Conservation (phyloP, 768 basidiomycete genomes). For the Amylocystis lapponica region DNA sequence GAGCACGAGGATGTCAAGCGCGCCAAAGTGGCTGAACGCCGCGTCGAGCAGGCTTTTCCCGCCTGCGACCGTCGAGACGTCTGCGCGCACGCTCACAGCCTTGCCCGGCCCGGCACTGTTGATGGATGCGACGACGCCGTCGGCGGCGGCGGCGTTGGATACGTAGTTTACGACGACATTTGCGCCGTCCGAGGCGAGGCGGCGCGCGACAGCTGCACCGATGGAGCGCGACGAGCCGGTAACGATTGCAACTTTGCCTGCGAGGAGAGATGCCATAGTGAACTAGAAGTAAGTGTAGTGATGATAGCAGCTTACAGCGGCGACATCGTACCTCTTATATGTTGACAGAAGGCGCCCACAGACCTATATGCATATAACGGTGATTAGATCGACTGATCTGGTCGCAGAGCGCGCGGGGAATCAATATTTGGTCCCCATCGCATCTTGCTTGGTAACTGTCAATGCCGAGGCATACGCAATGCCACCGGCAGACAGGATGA, state of each 20-base stretch:
- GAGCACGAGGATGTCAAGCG: constrained; percentile 52
- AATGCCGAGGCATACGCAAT: too few species aligned
- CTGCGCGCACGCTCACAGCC: constrained; percentile 47
- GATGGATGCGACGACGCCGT: constrained; percentile 41
- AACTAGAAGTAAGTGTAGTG: too few species aligned
- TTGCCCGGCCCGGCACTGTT: constrained; percentile 35
- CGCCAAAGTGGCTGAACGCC: constrained; percentile 43
- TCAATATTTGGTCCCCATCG: too few species aligned
- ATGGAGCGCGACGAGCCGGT: constrained; percentile 61
- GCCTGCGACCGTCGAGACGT: constrained; percentile 44
- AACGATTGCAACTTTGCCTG: constrained; percentile 34
- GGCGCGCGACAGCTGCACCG: constrained; percentile 48
- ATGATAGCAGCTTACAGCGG: too few species aligned
- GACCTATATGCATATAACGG: too few species aligned
- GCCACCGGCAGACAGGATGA: too few species aligned
- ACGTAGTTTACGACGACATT: constrained; percentile 55
- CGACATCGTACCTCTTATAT: too few species aligned
- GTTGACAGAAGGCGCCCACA: too few species aligned
- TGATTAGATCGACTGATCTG: too few species aligned
- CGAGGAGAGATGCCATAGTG: constrained; percentile 12
- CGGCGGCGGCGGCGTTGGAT: constrained; percentile 34
- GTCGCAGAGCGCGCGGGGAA: too few species aligned
- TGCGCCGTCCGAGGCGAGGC: constrained; percentile 51
- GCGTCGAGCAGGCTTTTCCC: constrained; percentile 42
- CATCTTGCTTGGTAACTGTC: too few species aligned